Base-by-base conservation (phyloP, 2,329 filamentous ascomycete genomes). In the Neofusicoccum laricinum region DNA sequence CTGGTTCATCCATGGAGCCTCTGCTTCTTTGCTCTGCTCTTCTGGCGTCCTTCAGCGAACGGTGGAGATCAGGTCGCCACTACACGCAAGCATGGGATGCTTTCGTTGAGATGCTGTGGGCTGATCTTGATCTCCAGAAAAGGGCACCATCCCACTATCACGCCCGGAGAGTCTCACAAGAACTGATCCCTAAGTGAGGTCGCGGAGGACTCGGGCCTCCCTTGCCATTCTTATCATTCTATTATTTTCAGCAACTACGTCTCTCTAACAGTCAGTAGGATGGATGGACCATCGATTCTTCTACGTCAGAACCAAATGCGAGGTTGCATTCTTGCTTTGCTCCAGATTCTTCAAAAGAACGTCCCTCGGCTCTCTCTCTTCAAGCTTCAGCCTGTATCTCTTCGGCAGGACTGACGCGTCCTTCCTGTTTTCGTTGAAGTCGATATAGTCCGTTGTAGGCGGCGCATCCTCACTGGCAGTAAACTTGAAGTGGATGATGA, bases 351-450 rank as follows among this genome's bases (percentile, higher is more conserved):
- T 49, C 25, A 41, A 15, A 3, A 64, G 50, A 14, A 48, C 51
- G 14, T 64, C 62, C 25, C 62, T 64, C 10, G 62, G 62, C 19
- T 48, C 40, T 15, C 62, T 49, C 36, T 64, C 62, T 19, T 58
- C 51, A 25, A 64, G 32, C 12, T 41, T 58, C 6, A 64, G 10
- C 34, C 34, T 58, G 11, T 32, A 64, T 36, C 50, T 64, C 36
- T 64, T 64, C 19, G 62, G 62, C 10, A 64, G 15, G 2, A 64
- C 62, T 12, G 62, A 57, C 3, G 62, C 62, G 17, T 48, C 62
- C 51, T 48, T 55, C 19, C 50, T 34, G 17, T 64, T 64, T 32
- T 64, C 62, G 43, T 64, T 64, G 51, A 64, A 64, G 41, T 49
- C 62, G 19, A 64, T 58, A 34, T 64, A 64, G 10, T 64, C 62